A percentile compares a stretch with the other conserved stretches of the same genome.
phyloP scores from a whole-genome alignment of 208 protist genomes.

The Acanthamoeba lenticulata region DNA sequence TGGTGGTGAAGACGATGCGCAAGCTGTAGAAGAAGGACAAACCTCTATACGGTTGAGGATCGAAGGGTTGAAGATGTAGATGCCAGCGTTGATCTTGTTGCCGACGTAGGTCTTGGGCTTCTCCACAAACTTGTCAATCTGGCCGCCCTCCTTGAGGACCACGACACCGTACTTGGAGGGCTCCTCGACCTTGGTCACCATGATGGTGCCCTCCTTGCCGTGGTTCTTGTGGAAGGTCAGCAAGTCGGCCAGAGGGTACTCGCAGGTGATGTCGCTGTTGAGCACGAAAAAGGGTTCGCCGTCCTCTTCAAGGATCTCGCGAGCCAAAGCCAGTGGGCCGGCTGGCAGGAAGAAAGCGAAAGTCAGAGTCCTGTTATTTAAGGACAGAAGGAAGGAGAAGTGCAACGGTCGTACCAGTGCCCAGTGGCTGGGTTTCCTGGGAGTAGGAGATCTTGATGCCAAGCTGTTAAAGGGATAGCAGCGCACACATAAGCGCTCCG shows the following conservation, averaged over 20 bases:
- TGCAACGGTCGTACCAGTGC: constrained; percentile 86
- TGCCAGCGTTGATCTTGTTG: constrained; percentile 97
- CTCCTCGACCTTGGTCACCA: constrained; percentile 95
- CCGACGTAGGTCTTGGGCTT: constrained; percentile 92
- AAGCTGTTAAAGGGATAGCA: no score
- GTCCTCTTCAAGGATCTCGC: constrained; percentile 89
- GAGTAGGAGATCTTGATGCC: constrained; percentile 96
- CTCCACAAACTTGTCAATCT: constrained; percentile 88
- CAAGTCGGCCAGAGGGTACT: constrained; percentile 95
- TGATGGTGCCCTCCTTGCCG: constrained; percentile 96
- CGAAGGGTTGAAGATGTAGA: constrained; percentile 96
- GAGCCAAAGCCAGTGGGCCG: constrained; percentile 95
- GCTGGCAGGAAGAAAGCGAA: constrained; percentile 84
- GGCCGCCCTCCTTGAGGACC: constrained; percentile 91
- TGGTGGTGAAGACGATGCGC: no score
- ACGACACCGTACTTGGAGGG: constrained; percentile 98
- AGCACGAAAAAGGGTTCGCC: constrained; percentile 97
- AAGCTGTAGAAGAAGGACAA: no score
- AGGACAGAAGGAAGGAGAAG: not conserved
- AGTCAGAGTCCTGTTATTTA: no score
- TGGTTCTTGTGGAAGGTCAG: constrained; percentile 95
- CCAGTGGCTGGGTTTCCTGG: constrained; percentile 95
- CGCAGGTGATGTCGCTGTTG: constrained; percentile 97
- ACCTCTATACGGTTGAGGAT: constrained; percentile 95
- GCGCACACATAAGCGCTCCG: no score